Conservation (phyloP, 2,329 filamentous ascomycete genomes). For the Cercospora sp. region DNA sequence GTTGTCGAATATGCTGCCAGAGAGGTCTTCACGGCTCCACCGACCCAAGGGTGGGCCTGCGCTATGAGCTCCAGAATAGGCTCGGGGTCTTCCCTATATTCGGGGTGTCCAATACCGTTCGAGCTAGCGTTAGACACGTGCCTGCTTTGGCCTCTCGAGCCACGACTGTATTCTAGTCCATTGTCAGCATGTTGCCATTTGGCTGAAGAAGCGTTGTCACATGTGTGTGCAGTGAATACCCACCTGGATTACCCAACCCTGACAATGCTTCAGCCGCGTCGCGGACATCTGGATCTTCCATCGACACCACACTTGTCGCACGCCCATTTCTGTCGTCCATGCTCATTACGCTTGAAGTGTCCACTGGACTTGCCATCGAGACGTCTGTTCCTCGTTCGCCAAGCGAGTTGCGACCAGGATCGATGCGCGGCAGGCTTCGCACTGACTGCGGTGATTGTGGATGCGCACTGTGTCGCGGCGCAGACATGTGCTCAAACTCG, state of each 20-base stretch:
- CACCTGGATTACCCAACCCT: slow-evolving; percentile 52
- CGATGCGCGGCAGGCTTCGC: slow-evolving; percentile 39
- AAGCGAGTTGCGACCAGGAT: slow-evolving; percentile 39
- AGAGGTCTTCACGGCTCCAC: slow-evolving; percentile 72
- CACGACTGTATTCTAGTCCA: slow-evolving; percentile 46
- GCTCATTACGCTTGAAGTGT: slow-evolving; percentile 47
- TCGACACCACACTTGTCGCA: slow-evolving; percentile 47
- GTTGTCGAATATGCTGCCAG: slow-evolving; percentile 81
- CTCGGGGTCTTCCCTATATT: slow-evolving; percentile 58
- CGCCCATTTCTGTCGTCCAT: slow-evolving; percentile 40
- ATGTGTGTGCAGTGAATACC: slow-evolving; percentile 20
- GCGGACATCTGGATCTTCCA: slow-evolving; percentile 52
- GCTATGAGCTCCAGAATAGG: slow-evolving; percentile 84
- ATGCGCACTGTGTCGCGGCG: slow-evolving; percentile 30
- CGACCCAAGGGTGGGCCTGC: slow-evolving; percentile 81
- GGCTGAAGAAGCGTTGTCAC: not conserved
- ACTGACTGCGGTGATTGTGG: slow-evolving; percentile 30
- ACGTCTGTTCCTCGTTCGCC: slow-evolving; percentile 35
- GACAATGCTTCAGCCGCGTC: slow-evolving; percentile 53
- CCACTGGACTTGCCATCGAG: slow-evolving; percentile 47
- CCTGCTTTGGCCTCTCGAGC: slow-evolving; percentile 37
- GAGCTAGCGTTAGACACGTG: slow-evolving; percentile 30
- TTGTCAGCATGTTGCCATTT: slow-evolving; percentile 2
- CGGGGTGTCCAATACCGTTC: slow-evolving; percentile 11
- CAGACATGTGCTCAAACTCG: slow-evolving; percentile 38